These are phyloP conservation scores for Actinomortierella ambigua DNA, from an alignment of 371 early-diverging fungal genomes.

Conservation along the genomic window DNA sequence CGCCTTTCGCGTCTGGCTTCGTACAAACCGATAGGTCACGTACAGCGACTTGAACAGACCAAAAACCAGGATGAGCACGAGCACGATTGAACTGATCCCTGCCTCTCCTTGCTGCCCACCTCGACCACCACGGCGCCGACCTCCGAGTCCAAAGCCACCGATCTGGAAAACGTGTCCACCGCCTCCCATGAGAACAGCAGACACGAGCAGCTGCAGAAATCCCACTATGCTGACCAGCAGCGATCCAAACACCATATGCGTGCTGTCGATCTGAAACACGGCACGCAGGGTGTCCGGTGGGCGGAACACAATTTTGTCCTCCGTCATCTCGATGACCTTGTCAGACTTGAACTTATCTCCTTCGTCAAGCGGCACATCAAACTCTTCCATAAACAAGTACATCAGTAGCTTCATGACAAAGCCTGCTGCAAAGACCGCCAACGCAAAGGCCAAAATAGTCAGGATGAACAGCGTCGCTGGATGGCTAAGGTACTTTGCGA, in stretches of 20 bases:
- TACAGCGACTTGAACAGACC: slow-evolving; percentile 43
- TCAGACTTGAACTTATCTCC: background rate
- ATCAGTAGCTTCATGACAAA: slow-evolving; percentile 42
- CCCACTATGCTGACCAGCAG: slow-evolving; percentile 48
- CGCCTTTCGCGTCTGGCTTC: slow-evolving; percentile 21
- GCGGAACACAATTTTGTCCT: slow-evolving; percentile 26
- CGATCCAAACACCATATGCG: slow-evolving; percentile 46
- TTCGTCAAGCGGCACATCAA: slow-evolving; percentile 12
- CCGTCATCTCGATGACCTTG: slow-evolving; percentile 11
- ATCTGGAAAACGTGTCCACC: slow-evolving; percentile 41
- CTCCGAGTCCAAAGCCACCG: slow-evolving; percentile 35
- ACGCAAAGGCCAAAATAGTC: slow-evolving; percentile 29
- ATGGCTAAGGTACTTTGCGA: slow-evolving; percentile 40
- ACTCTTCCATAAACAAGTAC: slow-evolving; percentile 35
- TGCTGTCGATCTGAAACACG: slow-evolving; percentile 46
- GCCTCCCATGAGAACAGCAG: slow-evolving; percentile 43
- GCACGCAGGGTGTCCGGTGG: slow-evolving; percentile 41
- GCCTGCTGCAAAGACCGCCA: slow-evolving; percentile 35
- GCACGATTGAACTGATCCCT: slow-evolving; percentile 22
- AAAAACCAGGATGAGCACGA: slow-evolving; percentile 34
- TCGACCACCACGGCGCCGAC: slow-evolving; percentile 33
- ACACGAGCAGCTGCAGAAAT: slow-evolving; percentile 43
- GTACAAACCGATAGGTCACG: slow-evolving; percentile 37
- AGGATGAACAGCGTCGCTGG: slow-evolving; percentile 31
- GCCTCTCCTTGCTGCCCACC: slow-evolving; percentile 36